Percentiles rank a stretch among this genome's conserved stretches.
phyloP scores from a whole-genome alignment of 345 rosid species.

The Aquilaria malaccensis region DNA sequence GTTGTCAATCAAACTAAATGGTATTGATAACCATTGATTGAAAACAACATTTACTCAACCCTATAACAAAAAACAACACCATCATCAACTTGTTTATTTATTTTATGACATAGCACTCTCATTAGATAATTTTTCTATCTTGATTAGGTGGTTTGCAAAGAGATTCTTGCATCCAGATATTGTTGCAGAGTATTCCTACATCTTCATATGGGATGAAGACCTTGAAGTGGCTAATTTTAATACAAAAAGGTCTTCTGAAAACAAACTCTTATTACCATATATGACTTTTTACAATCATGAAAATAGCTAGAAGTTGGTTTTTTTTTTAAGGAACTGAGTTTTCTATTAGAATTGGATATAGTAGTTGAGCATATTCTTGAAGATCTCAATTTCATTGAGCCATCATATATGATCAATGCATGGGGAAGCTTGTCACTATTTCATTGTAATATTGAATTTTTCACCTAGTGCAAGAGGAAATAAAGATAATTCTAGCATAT shows the following conservation, averaged over 20 bases:
- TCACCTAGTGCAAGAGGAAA: too few species aligned
- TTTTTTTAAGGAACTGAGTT: not conserved
- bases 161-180: slow-evolving; percentile 29
- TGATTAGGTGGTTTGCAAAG: not conserved
- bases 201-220: slow-evolving; percentile 44
- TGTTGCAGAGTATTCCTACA: slow-evolving; percentile 26
- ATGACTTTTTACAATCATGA: too few species aligned
- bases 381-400: too few species aligned
- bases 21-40: slow-evolving; percentile 1
- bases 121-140: not conserved
- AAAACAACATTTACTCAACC: not conserved
- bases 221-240: slow-evolving; percentile 34
- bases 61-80: too few species aligned
- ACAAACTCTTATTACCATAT: too few species aligned
- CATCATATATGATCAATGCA: too few species aligned
- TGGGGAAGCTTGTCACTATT: too few species aligned
- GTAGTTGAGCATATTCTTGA: too few species aligned
- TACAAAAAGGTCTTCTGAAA: not conserved
- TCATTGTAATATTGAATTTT: too few species aligned
- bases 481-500: too few species aligned
- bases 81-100: not conserved
- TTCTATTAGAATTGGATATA: not conserved
- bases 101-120: not conserved
- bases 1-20: slow-evolving; percentile 12
- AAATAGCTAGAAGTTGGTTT: too few species aligned